Evolutionary conservation across 2,329 filamentous ascomycete species (phyloP).

Genomic region (Ramularia endophylla): DNA sequence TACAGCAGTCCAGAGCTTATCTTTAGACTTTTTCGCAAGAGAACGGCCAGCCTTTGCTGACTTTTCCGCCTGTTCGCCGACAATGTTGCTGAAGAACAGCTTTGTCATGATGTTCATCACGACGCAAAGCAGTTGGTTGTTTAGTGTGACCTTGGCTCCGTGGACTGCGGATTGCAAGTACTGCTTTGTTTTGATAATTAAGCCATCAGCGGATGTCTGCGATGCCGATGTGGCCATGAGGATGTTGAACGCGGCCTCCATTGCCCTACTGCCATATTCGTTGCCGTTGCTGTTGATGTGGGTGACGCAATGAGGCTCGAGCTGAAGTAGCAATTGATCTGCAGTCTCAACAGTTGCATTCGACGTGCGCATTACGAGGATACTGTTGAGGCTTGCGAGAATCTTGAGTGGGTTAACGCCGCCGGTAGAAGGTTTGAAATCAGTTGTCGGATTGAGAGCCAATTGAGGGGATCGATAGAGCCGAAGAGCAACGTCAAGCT

Average conservation of each 20-base stretch:
- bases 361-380: conserved; percentile 41
- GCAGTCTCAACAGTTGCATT: conserved; percentile 42
- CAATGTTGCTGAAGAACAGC: conserved; percentile 73
- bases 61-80: conserved; percentile 56
- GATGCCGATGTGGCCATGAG: conserved; percentile 56
- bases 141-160: conserved; percentile 62
- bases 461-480: conserved; percentile 57
- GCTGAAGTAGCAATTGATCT: conserved; percentile 54
- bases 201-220: conserved; percentile 46
- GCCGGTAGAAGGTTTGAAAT: conserved; percentile 21
- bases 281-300: conserved; percentile 63
- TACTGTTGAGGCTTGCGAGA: conserved; percentile 43
- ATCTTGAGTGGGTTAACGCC: conserved; percentile 38
- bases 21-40: conserved; percentile 47
- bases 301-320: conserved; percentile 61
- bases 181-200: conserved; percentile 71
- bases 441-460: conserved; percentile 45
- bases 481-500: conserved; percentile 60
- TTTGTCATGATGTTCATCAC: conserved; percentile 79
- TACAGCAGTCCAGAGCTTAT: conserved; percentile 50
- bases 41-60: conserved; percentile 46
- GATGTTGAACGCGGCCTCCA: conserved; percentile 72
- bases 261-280: conserved; percentile 65
- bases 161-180: conserved; percentile 68
- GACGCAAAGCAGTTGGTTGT: conserved; percentile 76